A percentile compares a stretch with the other conserved stretches of the same genome.
phyloP scores from a whole-genome alignment of 768 basidiomycete genomes.

The Suillus decipiens region DNA sequence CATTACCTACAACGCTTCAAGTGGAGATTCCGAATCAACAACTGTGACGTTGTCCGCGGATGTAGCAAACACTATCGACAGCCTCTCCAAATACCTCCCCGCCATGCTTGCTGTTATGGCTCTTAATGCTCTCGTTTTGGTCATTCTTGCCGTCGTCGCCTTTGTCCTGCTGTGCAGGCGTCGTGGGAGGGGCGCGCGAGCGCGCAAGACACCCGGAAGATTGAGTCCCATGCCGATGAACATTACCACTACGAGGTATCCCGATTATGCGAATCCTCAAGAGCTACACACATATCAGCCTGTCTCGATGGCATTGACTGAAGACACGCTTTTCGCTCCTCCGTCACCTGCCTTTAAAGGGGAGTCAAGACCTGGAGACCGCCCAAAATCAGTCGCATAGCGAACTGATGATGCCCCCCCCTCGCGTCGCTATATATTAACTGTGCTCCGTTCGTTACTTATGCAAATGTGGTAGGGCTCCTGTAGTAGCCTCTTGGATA shows the following conservation, averaged over 20 bases:
- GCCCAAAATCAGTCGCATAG: slow-evolving; percentile 47
- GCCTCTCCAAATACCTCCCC: slow-evolving; percentile 66
- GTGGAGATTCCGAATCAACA: slow-evolving; percentile 44
- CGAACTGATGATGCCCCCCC: slow-evolving; percentile 8
- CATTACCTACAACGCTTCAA: slow-evolving; percentile 62
- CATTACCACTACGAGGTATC: slow-evolving; percentile 29
- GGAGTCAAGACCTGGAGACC: slow-evolving; percentile 30
- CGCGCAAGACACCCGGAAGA: slow-evolving; percentile 43
- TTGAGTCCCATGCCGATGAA: slow-evolving; percentile 61
- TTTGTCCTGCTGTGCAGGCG: slow-evolving; percentile 55
- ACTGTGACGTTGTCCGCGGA: slow-evolving; percentile 59
- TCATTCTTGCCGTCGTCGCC: slow-evolving; percentile 56
- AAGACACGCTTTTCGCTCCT: slow-evolving; percentile 51
- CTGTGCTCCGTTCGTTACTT: slow-evolving; percentile 10
- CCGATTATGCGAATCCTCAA: slow-evolving; percentile 37
- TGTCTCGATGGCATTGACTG: slow-evolving; percentile 55
- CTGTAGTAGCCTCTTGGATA: slow-evolving; percentile 5
- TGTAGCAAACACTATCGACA: slow-evolving; percentile 58
- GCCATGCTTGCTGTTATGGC: slow-evolving; percentile 76
- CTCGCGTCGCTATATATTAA: slow-evolving; percentile 1
- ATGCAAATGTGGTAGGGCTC: slow-evolving; percentile 12
- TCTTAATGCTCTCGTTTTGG: slow-evolving; percentile 71
- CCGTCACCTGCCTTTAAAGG: slow-evolving; percentile 61
- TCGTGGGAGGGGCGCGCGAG: slow-evolving; percentile 37
- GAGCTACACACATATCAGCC: slow-evolving; percentile 64